Percentiles rank a stretch among this genome's conserved stretches.
phyloP scores from a whole-genome alignment of 2,329 filamentous ascomycete species.

The Diaporthe citriasiana region DNA sequence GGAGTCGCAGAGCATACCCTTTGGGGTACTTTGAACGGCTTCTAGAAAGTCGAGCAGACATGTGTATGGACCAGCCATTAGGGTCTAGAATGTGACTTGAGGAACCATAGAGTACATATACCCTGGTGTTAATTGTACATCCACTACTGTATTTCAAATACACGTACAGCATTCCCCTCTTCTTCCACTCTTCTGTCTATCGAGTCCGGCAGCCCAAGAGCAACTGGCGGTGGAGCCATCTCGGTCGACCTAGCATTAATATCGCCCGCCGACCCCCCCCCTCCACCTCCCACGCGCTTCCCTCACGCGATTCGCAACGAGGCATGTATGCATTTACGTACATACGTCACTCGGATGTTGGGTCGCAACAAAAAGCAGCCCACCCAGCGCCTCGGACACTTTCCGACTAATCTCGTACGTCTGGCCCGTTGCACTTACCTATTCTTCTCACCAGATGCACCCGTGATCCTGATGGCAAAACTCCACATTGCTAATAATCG shows the following conservation, averaged over 20 bases:
- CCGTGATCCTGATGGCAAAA: background rate
- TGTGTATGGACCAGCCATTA: background rate
- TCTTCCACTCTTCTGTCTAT: background rate
- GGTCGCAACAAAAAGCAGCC: background rate
- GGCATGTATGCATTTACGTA: background rate
- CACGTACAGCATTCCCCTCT: background rate
- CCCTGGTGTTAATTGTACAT: background rate
- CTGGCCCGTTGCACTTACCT: background rate
- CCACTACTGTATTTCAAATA: background rate
- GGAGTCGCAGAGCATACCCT: background rate
- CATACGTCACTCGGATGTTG: background rate
- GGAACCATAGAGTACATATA: background rate
- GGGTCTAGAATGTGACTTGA: background rate
- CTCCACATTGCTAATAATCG: background rate
- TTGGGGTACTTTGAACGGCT: background rate
- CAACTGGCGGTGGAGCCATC: background rate
- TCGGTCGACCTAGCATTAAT: background rate
- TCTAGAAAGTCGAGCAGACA: background rate
- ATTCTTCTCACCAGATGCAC: background rate
- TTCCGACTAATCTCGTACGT: background rate
- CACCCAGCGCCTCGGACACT: background rate
- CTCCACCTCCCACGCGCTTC: background rate
- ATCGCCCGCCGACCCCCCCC: too few species aligned
- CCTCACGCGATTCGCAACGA: background rate
- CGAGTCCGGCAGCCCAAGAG: too few species aligned